Percentiles rank a stretch among this genome's conserved stretches.
Conservation (phyloP, 441 rosid species). For the Rhodomyrtus psidioides region DNA sequence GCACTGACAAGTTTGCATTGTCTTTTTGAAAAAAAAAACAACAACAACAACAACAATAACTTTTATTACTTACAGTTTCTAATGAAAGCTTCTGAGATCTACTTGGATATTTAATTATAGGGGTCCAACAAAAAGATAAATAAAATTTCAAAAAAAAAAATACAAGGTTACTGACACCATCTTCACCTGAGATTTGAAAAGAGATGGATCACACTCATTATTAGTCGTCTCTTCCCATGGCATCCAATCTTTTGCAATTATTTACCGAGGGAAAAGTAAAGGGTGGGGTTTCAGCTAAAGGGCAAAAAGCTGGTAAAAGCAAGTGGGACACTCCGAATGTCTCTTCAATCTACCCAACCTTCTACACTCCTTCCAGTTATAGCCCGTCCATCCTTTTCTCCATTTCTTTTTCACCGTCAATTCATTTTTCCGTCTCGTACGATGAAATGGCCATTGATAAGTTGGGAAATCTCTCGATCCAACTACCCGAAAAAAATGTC, state of each 20-base stretch:
- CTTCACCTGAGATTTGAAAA: not conserved
- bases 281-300: not conserved
- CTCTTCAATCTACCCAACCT: not conserved
- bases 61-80: not conserved
- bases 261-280: not conserved
- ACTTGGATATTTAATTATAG: not conserved
- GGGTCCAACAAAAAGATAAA: not conserved
- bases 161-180: not conserved
- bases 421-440: not conserved
- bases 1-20: not conserved
- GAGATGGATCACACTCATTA: not conserved
- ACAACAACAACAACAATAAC: no score
- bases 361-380: not conserved
- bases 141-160: not conserved
- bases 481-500: not conserved
- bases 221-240: not conserved
- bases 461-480: not conserved
- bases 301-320: not conserved
- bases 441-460: not conserved
- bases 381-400: not conserved
- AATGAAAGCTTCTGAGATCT: not conserved
- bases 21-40: not conserved
- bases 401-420: not conserved
- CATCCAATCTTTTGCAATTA: not conserved
- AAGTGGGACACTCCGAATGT: not conserved